phyloP scores from a whole-genome alignment of 2,329 filamentous ascomycete genomes.

The Verticillium isaacii region DNA sequence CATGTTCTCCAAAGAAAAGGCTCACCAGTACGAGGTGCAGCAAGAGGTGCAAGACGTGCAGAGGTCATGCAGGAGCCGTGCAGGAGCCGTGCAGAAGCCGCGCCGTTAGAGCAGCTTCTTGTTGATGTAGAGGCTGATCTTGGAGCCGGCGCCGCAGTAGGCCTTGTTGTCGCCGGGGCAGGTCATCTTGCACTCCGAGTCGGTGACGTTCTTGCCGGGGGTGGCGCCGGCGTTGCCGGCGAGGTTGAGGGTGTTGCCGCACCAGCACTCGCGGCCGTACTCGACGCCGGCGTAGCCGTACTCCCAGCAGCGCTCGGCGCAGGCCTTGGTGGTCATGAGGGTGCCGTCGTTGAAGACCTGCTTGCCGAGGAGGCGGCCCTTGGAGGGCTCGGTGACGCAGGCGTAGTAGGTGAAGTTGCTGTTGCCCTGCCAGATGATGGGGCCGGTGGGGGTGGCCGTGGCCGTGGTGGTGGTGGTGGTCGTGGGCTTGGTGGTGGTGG shows the following conservation, averaged over 20 bases:
- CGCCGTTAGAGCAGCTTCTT: background rate
- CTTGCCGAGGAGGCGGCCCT: slow-evolving; percentile 20
- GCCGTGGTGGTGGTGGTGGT: slow-evolving; percentile 6
- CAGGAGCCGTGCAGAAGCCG: no score
- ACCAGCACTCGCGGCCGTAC: slow-evolving; percentile 32
- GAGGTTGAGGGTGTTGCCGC: slow-evolving; percentile 23
- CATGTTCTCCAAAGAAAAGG: background rate
- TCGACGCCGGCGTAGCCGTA: slow-evolving; percentile 31
- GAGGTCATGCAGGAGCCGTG: no score
- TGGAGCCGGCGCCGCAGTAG: slow-evolving; percentile 23
- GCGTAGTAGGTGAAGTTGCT: slow-evolving; percentile 29
- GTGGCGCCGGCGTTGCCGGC: slow-evolving; percentile 14
- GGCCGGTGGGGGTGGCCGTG: slow-evolving; percentile 15
- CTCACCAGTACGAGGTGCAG: no score
- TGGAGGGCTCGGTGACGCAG: slow-evolving; percentile 24
- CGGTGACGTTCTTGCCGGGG: slow-evolving; percentile 23
- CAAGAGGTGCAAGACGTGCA: no score
- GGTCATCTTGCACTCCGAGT: slow-evolving; percentile 23
- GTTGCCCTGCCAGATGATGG: slow-evolving; percentile 23
- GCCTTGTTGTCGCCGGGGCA: slow-evolving; percentile 27
- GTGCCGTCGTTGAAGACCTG: slow-evolving; percentile 22
- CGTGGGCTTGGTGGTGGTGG: background rate
- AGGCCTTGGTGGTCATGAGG: slow-evolving; percentile 25
- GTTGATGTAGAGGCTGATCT: slow-evolving; percentile 24
- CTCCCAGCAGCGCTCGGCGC: slow-evolving; percentile 23